Base-by-base conservation (phyloP, 768 basidiomycete genomes). In the Kwoniella dendrophila region DNA sequence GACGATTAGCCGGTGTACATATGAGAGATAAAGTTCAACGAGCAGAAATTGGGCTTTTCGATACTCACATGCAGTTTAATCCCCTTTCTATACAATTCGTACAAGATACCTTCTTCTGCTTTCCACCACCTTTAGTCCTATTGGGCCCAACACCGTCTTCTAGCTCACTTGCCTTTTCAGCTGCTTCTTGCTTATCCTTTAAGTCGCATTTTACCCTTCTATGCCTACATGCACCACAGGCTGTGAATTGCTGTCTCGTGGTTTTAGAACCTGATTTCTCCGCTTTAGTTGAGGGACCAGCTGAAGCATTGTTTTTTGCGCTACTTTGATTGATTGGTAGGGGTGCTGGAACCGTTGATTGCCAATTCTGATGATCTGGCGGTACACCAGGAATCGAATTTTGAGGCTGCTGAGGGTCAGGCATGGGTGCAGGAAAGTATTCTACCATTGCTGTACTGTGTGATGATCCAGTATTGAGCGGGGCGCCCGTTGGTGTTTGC, bases 181-280 rank as follows among this genome's bases (percentile, higher is more conserved):
- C 76, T 47, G 83, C 80, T 40, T 85, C 80, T 54, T 85, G 83
- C 43, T 88, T 82, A 79, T 94, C 90, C 77, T 95, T 94, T 58
- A 95, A 85, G 82, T 95, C 92, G 75, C 92, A 96, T 56, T 90
- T 90, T 22, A 96, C 93, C 88, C 93, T 85, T 76, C 93, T 81
- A 86, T 90, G 90, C 63, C 91, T 86, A 79, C 93, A 96, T 30
- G 91, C 90, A 59, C 91, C 91, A 76, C 93, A 95, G 7, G 92
- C 92, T n/a, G 89, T 90, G 80, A 90, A 91, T 70, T 95, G 90
- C 70, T 89, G 87, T 63, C 89, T 82, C 2, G 86, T 84, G 29
- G 89, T 89, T 76, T 90, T 90, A 18, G 63, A 57, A 14, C 63
- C 66, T 12, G 50, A 12, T 32, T 52, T 52, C 22, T 60, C 44